Evolutionary conservation across 257 asterid species (phyloP).

Genomic region (Plantago ovata): DNA sequence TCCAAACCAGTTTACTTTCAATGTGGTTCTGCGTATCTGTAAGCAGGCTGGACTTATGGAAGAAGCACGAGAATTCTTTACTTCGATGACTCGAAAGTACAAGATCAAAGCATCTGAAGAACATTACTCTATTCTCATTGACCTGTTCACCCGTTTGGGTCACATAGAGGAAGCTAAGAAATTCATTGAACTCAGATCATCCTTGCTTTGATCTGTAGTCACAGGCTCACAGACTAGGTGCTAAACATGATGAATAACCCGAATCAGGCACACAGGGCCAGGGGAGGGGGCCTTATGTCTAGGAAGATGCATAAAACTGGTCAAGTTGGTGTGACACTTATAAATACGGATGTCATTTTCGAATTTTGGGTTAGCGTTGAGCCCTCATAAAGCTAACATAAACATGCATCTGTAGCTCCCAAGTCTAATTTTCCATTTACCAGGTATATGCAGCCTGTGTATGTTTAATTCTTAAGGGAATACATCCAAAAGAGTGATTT

Average conservation of each 20-base stretch:
- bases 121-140: slow-evolving; percentile 55
- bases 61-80: slow-evolving; percentile 53
- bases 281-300: too few relatives aligned
- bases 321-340: too few relatives aligned
- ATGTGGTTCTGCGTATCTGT: slow-evolving; percentile 50
- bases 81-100: slow-evolving; percentile 48
- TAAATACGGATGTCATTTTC: too few relatives aligned
- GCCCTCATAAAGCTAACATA: not conserved
- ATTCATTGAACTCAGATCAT: slow-evolving; percentile 42
- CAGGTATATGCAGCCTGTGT: not conserved
- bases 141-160: slow-evolving; percentile 50
- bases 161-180: slow-evolving; percentile 61
- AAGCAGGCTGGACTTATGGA: slow-evolving; percentile 72
- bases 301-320: too few relatives aligned
- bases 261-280: too few relatives aligned
- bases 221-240: not conserved
- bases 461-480: not conserved
- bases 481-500: not conserved
- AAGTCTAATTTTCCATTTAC: not conserved
- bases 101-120: slow-evolving; percentile 61
- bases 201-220: slow-evolving; percentile 18
- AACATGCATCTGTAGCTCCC: not conserved
- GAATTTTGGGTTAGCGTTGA: not conserved
- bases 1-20: slow-evolving; percentile 73
- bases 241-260: not conserved